Evolutionary conservation across 148 eudicot genomes (phyloP).

Genomic region (Rheum nobile): DNA sequence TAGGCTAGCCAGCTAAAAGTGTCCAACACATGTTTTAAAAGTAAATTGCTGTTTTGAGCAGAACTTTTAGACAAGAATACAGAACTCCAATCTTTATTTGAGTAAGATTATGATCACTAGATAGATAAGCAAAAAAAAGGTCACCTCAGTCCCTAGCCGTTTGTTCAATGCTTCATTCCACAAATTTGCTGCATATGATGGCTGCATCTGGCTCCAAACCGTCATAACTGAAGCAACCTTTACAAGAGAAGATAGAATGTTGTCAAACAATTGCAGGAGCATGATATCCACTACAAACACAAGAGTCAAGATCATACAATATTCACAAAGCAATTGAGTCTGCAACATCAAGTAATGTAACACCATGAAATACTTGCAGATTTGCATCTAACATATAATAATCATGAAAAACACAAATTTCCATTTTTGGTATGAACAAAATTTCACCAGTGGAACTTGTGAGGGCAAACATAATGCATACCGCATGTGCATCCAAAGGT

Average conservation of each 20-base stretch:
- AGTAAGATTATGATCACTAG: background rate
- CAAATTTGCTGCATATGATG: conserved; percentile 79
- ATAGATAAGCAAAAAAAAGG: background rate
- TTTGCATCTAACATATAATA: background rate
- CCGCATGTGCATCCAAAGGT: conserved; percentile 86
- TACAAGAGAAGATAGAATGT: conserved; percentile 7
- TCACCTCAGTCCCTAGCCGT: conserved; percentile 76
- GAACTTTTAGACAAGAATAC: background rate
- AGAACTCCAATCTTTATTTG: background rate
- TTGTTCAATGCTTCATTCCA: conserved; percentile 97
- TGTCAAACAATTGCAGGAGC: background rate
- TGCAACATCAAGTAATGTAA: background rate
- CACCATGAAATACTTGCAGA: background rate
- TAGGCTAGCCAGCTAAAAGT: background rate
- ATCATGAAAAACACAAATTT: background rate
- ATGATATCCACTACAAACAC: background rate
- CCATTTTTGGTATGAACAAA: background rate
- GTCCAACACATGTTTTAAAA: background rate
- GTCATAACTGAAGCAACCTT: conserved; percentile 98
- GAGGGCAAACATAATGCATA: conserved; percentile 19
- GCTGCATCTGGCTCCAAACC: conserved; percentile 74
- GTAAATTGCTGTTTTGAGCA: background rate
- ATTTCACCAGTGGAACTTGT: background rate
- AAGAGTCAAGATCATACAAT: background rate
- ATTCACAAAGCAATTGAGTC: background rate